Base-by-base conservation (phyloP, 2,329 filamentous ascomycete species). In the Achaetomium macrosporum region DNA sequence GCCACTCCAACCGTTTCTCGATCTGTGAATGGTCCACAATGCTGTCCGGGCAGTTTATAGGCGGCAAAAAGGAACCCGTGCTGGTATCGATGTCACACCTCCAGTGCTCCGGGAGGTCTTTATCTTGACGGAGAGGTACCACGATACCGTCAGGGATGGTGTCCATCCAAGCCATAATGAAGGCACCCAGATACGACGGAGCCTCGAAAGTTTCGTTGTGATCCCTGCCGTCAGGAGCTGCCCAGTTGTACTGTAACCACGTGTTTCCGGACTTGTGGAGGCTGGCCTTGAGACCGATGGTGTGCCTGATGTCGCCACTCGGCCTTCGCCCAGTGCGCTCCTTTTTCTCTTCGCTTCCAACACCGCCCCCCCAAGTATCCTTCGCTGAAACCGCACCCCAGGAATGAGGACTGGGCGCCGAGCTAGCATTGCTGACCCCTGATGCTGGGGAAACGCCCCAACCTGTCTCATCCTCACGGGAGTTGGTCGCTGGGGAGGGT, bases 81-180 rank as follows among this genome's bases (percentile, higher is more conserved):
- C 42, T 17, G 0, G 73, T 63, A 45, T 77, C 60, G 2, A 77
- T 61, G 16, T 73, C 73, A 19, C 63, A 63, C 2, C 51, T 19
- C 41, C 53, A 60, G 54, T 63, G 58, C 47, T 57, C 40, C 3
- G 13, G n/a, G 1, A 31, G 36, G 7, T 39, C 30, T 7, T 41
- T 11, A 8, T 44, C n/a, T 7, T 7, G 4, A 25, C 25, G 25
- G 15, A 61, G 55, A 8, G 31, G 13, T 2, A 36, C 50, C 16
- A 33, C 8, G 13, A 41, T 4, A 5, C 20, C 3, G 3, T 41
- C 46, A 1, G 55, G 47, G 16, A 57, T 19, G 1, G 13, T 29
- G 0, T 30, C 2, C 17, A 51, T 17, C 61, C 61, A 63, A 7
- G 43, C 41, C 4, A 4, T 10, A 12, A 61, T 43, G 31, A 61